These are phyloP conservation scores for Oryza rufipogon DNA, from an alignment of 176 grass and related monocot genomes.

Conservation along the genomic window DNA sequence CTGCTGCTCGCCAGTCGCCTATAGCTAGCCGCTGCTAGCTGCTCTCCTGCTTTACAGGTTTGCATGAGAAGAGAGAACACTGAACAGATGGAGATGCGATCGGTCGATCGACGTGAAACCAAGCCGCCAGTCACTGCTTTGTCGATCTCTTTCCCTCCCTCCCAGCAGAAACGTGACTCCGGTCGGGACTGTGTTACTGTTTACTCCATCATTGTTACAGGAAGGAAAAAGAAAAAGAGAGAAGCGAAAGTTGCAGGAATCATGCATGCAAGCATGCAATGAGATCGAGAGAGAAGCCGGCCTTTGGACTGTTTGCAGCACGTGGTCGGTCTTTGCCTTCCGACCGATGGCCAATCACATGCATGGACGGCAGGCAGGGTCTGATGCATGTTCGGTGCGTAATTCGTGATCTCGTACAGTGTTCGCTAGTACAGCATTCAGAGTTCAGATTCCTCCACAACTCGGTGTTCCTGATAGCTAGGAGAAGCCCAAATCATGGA, in stretches of 20 bases:
- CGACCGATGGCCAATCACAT: background rate
- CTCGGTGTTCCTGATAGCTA: background rate
- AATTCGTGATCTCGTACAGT: background rate
- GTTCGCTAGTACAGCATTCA: background rate
- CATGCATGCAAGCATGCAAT: background rate
- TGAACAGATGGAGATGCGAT: background rate
- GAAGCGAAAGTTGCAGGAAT: background rate
- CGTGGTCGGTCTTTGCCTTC: background rate
- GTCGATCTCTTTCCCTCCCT: background rate
- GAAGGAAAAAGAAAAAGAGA: background rate
- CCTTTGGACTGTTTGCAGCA: background rate
- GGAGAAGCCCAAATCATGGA: background rate
- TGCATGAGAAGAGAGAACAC: background rate
- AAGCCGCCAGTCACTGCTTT: background rate
- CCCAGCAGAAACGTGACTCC: background rate
- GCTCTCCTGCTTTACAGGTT: background rate
- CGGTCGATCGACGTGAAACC: background rate
- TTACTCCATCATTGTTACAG: background rate
- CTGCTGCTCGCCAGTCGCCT: background rate
- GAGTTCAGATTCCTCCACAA: background rate
- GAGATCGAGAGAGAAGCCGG: background rate
- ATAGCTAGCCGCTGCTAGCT: background rate
- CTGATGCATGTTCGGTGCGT: background rate
- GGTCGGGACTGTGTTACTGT: background rate
- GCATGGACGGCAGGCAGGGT: background rate